These are phyloP conservation scores for Evernia prunastri DNA, from an alignment of 495 filamentous ascomycete species.

Conservation along the genomic window DNA sequence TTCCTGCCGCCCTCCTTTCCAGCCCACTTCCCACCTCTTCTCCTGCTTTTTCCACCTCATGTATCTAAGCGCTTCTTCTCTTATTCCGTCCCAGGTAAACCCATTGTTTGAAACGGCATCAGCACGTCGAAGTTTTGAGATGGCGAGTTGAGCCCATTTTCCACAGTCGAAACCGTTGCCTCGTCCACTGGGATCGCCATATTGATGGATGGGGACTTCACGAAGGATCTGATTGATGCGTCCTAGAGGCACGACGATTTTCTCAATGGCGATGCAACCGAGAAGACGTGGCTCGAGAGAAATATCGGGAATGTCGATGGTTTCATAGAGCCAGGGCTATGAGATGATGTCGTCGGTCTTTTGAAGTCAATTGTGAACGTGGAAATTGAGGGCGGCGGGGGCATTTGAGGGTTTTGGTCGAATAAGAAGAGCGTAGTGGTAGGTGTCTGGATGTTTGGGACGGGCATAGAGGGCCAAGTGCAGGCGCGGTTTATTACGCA, in stretches of 20 bases:
- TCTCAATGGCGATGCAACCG: neutral
- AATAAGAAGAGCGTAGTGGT: conserved; percentile 9
- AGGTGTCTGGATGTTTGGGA: conserved; percentile 2
- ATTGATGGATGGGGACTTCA: neutral
- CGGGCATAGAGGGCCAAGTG: neutral
- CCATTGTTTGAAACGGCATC: neutral
- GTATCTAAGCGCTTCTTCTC: conserved; percentile 5
- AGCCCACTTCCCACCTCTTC: neutral
- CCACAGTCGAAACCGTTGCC: neutral
- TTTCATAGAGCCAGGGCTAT: neutral
- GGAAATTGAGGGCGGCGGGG: neutral
- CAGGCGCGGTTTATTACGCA: conserved; percentile 1
- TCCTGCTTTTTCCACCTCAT: neutral
- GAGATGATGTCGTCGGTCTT: neutral
- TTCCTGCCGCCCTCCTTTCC: neutral
- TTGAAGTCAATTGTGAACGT: neutral
- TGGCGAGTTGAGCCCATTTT: neutral
- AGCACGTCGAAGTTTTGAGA: neutral
- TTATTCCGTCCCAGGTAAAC: neutral
- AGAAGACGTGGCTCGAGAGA: conserved; percentile 1
- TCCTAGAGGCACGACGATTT: neutral
- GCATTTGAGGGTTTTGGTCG: neutral
- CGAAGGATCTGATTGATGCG: neutral
- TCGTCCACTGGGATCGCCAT: neutral
- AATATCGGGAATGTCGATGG: neutral